Evolutionary conservation across 345 rosid genomes (phyloP).

Genomic region (Combretum micranthum): DNA sequence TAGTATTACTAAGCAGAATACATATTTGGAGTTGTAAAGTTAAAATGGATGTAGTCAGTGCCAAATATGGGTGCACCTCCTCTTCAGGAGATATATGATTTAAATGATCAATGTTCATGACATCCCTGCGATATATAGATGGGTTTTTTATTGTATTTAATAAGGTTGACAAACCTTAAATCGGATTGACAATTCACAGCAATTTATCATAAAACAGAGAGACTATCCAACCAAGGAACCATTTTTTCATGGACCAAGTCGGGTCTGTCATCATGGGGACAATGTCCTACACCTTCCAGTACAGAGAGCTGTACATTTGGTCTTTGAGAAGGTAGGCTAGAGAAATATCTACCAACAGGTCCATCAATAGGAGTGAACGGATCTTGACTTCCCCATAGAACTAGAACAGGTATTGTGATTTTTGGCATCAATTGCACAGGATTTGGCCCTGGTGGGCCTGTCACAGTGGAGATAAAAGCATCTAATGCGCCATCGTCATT

Average conservation of each 20-base stretch:
- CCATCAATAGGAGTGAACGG: slow-evolving; percentile 83
- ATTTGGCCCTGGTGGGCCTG: slow-evolving; percentile 94
- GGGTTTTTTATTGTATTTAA: no score
- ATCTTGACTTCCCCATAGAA: slow-evolving; percentile 84
- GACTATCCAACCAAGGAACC: slow-evolving; percentile 71
- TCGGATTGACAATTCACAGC: no score
- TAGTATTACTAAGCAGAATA: no score
- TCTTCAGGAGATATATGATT: no score
- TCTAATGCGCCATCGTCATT: slow-evolving; percentile 77
- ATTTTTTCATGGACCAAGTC: slow-evolving; percentile 61
- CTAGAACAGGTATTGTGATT: slow-evolving; percentile 48
- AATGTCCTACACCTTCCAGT: slow-evolving; percentile 77
- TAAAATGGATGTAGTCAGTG: no score
- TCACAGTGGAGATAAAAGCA: slow-evolving; percentile 76
- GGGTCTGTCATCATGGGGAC: slow-evolving; percentile 87
- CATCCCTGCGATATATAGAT: no score
- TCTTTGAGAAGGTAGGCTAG: slow-evolving; percentile 42
- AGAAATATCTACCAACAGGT: slow-evolving; percentile 77
- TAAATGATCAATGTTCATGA: no score
- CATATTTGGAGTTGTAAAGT: no score
- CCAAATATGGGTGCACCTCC: no score
- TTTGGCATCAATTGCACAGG: slow-evolving; percentile 57
- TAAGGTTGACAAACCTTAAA: no score
- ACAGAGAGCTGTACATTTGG: slow-evolving; percentile 55
- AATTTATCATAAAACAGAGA: slow-evolving; percentile 18